Conservation (phyloP, 1,284 basidiomycete species). For the Termitomyces sp. region DNA sequence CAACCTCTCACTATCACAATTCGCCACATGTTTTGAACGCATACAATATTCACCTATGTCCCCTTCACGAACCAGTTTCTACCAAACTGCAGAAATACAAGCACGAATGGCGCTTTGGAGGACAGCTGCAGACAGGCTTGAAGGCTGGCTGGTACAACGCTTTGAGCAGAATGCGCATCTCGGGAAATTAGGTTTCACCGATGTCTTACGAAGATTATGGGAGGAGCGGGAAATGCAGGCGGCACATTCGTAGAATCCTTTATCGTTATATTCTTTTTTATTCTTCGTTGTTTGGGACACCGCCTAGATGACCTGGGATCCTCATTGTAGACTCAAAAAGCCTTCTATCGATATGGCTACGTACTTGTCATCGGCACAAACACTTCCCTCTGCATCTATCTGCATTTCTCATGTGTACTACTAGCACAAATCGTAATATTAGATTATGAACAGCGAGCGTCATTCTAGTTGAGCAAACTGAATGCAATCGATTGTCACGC, state of each 20-base stretch:
- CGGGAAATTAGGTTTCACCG: constrained; percentile 83
- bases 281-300: constrained; percentile 1
- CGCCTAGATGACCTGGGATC: constrained; percentile 8
- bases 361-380: constrained; percentile 2
- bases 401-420: constrained; percentile 13
- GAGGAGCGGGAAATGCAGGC: constrained; percentile 42
- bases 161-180: constrained; percentile 86
- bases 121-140: constrained; percentile 73
- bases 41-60: constrained; percentile 81
- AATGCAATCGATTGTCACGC: constrained; percentile 7
- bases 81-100: constrained; percentile 82
- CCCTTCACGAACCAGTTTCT: constrained; percentile 57
- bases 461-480: constrained; percentile 16
- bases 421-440: constrained; percentile 12
- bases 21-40: constrained; percentile 83
- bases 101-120: constrained; percentile 75
- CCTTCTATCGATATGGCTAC: constrained; percentile 5
- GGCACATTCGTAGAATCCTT: constrained; percentile 14
- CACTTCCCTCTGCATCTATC: neutral
- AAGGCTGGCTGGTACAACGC: constrained; percentile 77
- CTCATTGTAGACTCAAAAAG: constrained; percentile 16
- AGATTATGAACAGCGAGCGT: constrained; percentile 5
- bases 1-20: constrained; percentile 87
- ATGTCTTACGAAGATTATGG: constrained; percentile 74
- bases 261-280: constrained; percentile 5